Evolutionary conservation across 1,139 yeast species (phyloP), one percentile per base, ranked within the genome.

Genomic region (Kodamaea fungicola): DNA sequence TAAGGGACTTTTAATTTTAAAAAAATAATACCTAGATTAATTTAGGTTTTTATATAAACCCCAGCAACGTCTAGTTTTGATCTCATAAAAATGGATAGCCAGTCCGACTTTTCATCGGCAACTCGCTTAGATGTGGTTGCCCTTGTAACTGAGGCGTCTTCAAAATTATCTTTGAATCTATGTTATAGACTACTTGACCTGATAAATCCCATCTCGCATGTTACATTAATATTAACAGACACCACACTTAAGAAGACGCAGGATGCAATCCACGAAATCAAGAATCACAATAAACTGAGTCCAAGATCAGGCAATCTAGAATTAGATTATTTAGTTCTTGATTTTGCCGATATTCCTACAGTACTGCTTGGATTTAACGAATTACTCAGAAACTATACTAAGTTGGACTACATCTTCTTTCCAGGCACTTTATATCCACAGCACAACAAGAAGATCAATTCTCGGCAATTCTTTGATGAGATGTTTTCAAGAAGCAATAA

Each of bases 351-450:
- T 51, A 87, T 90, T 96, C 83, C 87, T 6, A 85, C 96, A 0
- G 76, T 90, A 7, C 64, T 85, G 28, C 71, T 76, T 13, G 96
- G 95, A 0, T 78, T 78, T 40, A 73, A 80, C 47, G 96, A 87
- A 40, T 61, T 92, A 44, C 64, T 65, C 44, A 74, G 78, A 48
- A 76, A 80, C 44, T 89, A 80, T 62, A 54, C 59, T 10, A 75
- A 76, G 34, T 73, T 92, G 29, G 94, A 92, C 59, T 87, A 81
- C 55, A 57, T 90, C 43, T 86, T 85, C 53, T 73, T 89, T 42
- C 89, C 89, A 61, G 92, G 97, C 4, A 95, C 96, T 3, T 95
- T 85, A 52, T 89, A 95, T 26, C 87, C 82, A 6, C 83, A 86
- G 55, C 76, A 71, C 34, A 96, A 13, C 8, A 26, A 8, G 8